Conservation (phyloP, 257 asterid species). For the Scutellaria baicalensis region DNA sequence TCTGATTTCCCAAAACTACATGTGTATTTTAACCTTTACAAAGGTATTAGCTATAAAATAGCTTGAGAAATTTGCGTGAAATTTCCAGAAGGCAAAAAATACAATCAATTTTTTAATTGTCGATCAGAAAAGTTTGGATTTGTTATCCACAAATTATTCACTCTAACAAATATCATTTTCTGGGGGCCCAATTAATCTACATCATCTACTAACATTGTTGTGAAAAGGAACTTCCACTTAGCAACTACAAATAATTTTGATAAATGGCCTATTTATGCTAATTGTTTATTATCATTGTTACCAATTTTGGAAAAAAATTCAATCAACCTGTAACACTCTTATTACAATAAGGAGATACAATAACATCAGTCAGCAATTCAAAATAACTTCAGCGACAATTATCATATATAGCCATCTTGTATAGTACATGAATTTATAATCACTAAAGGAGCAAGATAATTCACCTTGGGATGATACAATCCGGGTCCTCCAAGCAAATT, state of each 20-base stretch:
- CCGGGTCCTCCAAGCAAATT: slow-evolving; percentile 89
- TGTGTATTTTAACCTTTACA: too few relatives aligned
- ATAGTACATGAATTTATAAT: slow-evolving; percentile 10
- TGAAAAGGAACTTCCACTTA: background rate
- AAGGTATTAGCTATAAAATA: too few relatives aligned
- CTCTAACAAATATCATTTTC: background rate
- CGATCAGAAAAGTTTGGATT: background rate
- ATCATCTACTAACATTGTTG: background rate
- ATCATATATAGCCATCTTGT: slow-evolving; percentile 5
- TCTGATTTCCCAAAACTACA: too few relatives aligned
- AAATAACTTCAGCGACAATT: slow-evolving; percentile 3
- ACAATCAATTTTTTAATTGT: too few relatives aligned
- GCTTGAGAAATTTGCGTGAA: too few relatives aligned
- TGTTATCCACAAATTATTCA: background rate
- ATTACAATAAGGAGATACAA: background rate
- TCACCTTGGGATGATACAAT: slow-evolving; percentile 69
- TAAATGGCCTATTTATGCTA: background rate
- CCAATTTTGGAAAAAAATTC: background rate
- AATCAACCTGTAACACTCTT: background rate
- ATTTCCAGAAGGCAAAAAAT: too few relatives aligned
- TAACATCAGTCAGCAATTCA: background rate
- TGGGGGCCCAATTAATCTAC: background rate
- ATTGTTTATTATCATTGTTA: background rate
- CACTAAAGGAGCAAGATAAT: slow-evolving; percentile 3
- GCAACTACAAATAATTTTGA: background rate